A percentile compares a stretch with the other conserved stretches of the same genome.
These are phyloP conservation scores for Aspergillus steynii DNA, from an alignment of 495 filamentous ascomycete genomes.

Conservation along the genomic window DNA sequence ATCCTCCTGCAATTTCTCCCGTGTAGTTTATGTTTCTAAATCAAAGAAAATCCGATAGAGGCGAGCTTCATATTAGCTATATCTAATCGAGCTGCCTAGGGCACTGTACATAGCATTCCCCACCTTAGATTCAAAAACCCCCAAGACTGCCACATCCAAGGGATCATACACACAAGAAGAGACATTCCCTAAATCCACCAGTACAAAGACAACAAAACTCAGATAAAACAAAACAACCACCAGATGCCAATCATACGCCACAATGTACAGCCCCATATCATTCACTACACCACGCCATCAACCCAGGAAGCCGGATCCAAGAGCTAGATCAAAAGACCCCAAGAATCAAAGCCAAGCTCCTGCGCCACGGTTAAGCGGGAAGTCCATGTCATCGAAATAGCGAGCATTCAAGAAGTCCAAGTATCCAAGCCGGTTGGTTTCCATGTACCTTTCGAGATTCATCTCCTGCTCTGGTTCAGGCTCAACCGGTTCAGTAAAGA, in stretches of 20 bases:
- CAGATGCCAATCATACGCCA: background rate
- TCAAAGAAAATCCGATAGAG: too few relatives aligned
- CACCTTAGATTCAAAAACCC: background rate
- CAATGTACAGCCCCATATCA: background rate
- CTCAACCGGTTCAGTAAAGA: background rate
- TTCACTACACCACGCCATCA: background rate
- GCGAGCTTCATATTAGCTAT: too few relatives aligned
- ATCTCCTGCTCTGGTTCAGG: background rate
- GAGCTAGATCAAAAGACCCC: background rate
- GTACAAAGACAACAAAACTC: background rate
- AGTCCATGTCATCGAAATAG: background rate
- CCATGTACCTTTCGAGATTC: constrained; percentile 4
- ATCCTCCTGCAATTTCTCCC: too few relatives aligned
- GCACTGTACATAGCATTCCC: background rate
- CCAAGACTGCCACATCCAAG: background rate
- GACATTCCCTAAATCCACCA: background rate
- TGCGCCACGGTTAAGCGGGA: background rate
- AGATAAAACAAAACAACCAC: background rate
- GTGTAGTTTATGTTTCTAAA: background rate
- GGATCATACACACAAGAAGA: background rate
- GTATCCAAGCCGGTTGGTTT: background rate
- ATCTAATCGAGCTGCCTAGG: too few relatives aligned
- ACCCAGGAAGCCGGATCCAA: background rate
- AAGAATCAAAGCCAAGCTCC: background rate
- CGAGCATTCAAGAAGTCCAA: constrained; percentile 3